Conservation (phyloP, 2,329 filamentous ascomycete genomes). For the Cordyceps militaris region DNA sequence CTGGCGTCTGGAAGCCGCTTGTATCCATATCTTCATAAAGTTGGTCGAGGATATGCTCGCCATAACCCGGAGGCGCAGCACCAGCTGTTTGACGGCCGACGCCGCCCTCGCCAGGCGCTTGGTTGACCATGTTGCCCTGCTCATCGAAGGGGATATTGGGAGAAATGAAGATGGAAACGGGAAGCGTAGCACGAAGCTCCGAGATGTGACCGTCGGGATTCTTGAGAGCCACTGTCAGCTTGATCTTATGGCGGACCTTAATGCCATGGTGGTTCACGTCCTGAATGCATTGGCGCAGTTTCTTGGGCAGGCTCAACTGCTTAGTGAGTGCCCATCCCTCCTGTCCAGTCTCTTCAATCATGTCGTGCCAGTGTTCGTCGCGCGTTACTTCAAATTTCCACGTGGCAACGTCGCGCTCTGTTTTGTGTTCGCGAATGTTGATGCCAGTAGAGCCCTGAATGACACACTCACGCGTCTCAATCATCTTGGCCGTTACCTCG, state of each 20-base stretch:
- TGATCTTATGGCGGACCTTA: constrained; percentile 87
- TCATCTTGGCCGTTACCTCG: constrained; percentile 70
- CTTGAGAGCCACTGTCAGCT: constrained; percentile 81
- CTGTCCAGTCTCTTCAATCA: constrained; percentile 60
- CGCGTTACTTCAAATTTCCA: constrained; percentile 50
- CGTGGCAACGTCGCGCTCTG: constrained; percentile 54
- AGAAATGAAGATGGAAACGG: constrained; percentile 90
- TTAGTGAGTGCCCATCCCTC: constrained; percentile 58
- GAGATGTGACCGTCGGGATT: constrained; percentile 94
- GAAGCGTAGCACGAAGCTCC: constrained; percentile 85
- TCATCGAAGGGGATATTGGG: constrained; percentile 86
- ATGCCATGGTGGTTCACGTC: constrained; percentile 85
- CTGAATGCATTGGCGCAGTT: constrained; percentile 75
- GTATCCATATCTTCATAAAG: constrained; percentile 83
- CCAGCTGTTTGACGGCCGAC: constrained; percentile 47
- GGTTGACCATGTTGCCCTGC: constrained; percentile 68
- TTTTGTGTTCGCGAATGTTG: constrained; percentile 51
- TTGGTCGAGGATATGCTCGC: constrained; percentile 81
- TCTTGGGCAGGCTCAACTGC: constrained; percentile 67
- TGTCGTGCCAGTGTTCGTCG: constrained; percentile 60
- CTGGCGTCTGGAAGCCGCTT: constrained; percentile 71
- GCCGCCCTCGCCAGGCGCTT: constrained; percentile 44
- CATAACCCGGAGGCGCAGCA: constrained; percentile 86
- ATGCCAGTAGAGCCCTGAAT: constrained; percentile 39
- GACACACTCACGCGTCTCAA: constrained; percentile 69